Percentiles rank a stretch among this genome's conserved stretches.
These are phyloP conservation scores for Udeniomyces megalosporus DNA, from an alignment of 768 basidiomycete genomes.

Conservation along the genomic window DNA sequence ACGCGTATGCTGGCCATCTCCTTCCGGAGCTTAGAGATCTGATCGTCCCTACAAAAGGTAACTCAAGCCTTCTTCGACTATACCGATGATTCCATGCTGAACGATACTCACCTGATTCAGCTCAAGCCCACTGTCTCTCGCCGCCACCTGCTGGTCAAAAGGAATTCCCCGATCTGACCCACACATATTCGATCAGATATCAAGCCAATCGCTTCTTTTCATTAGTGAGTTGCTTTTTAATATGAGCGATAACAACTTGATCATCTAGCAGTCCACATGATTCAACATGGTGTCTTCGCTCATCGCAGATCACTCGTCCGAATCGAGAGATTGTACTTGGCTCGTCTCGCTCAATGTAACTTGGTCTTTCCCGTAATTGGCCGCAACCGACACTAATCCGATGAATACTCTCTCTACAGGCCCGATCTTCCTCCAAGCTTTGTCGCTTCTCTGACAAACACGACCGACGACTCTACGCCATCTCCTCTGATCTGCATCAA, in stretches of 20 bases:
- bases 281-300: too few relatives aligned
- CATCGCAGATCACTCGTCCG: neutral
- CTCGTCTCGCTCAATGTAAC: neutral
- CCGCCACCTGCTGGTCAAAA: neutral
- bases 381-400: too few relatives aligned
- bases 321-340: neutral
- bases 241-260: too few relatives aligned
- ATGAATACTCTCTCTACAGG: neutral
- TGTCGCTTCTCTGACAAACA: neutral
- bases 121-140: constrained; percentile 2
- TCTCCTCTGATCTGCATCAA: neutral
- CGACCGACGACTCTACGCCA: neutral
- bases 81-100: neutral
- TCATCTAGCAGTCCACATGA: too few relatives aligned
- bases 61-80: neutral
- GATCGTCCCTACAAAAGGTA: neutral
- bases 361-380: neutral
- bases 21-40: constrained; percentile 43
- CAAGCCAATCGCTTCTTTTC: constrained; percentile 1
- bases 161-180: neutral
- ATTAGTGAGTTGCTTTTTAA: neutral
- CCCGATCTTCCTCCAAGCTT: neutral
- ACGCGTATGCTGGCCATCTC: constrained; percentile 62
- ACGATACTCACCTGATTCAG: neutral
- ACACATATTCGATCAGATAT: constrained; percentile 5